Percentiles rank a stretch among this genome's conserved stretches.
Conservation (phyloP, 169 alveolate species). For the Eimeria tenella region DNA sequence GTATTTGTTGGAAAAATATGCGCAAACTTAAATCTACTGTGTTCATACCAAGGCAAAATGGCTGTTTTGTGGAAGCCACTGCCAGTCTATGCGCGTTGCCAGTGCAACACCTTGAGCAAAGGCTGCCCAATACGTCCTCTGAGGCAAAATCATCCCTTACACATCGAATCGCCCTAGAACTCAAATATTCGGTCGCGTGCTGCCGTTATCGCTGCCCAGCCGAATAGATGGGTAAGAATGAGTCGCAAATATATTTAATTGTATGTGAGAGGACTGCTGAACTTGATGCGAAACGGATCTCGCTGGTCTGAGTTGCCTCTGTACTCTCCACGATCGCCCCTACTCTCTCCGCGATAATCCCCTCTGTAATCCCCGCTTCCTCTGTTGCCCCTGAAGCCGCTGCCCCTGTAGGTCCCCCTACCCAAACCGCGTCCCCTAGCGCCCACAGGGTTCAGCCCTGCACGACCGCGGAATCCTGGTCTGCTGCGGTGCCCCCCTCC, state of each 20-base stretch:
- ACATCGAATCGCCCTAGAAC: too few relatives aligned
- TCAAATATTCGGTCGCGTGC: too few relatives aligned
- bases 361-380: slow-evolving; percentile 40
- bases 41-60: too few relatives aligned
- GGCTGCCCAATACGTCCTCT: too few relatives aligned
- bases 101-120: too few relatives aligned
- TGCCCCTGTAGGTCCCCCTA: slow-evolving; percentile 10
- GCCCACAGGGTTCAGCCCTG: slow-evolving; percentile 44
- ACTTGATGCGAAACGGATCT: slow-evolving; percentile 50
- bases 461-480: slow-evolving; percentile 36
- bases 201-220: too few relatives aligned
- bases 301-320: neutral
- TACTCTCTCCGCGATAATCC: slow-evolving; percentile 18
- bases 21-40: too few relatives aligned
- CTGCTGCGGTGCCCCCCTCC: slow-evolving; percentile 53
- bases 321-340: slow-evolving; percentile 20
- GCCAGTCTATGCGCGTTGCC: too few relatives aligned
- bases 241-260: neutral
- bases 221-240: too few relatives aligned
- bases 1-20: too few relatives aligned
- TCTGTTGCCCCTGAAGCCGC: slow-evolving; percentile 22
- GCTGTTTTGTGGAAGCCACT: too few relatives aligned
- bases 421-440: slow-evolving; percentile 18
- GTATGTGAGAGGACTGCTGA: slow-evolving; percentile 38
- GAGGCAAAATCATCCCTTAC: too few relatives aligned